A percentile compares a stretch with the other conserved stretches of the same genome.
Evolutionary conservation across 2,329 filamentous ascomycete species (phyloP).

Genomic region (Penicillium sp.): DNA sequence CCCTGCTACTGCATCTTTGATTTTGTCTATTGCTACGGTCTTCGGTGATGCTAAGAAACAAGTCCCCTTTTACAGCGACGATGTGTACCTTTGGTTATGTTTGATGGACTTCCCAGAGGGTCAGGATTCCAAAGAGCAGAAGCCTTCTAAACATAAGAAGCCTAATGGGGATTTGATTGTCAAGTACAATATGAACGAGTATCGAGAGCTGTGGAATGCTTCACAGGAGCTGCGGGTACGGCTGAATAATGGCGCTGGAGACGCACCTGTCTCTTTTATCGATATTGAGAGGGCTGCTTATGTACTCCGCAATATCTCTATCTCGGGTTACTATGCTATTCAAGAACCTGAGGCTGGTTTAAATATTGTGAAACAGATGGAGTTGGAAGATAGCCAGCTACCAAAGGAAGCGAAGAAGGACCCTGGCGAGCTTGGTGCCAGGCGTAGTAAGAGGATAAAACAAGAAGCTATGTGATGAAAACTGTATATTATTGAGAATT

Average conservation of each 20-base stretch:
- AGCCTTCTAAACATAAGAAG: slow-evolving; percentile 14
- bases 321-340: slow-evolving; percentile 21
- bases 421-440: background rate
- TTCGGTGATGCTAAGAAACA: slow-evolving; percentile 7
- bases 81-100: slow-evolving; percentile 43
- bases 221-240: slow-evolving; percentile 22
- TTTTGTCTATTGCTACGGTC: slow-evolving; percentile 36
- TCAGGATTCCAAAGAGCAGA: background rate
- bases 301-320: slow-evolving; percentile 36
- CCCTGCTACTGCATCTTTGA: slow-evolving; percentile 43
- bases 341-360: background rate
- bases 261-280: slow-evolving; percentile 23
- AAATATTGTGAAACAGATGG: background rate
- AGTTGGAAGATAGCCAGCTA: background rate
- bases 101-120: slow-evolving; percentile 20
- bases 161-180: slow-evolving; percentile 33
- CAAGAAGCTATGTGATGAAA: background rate
- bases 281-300: slow-evolving; percentile 41
- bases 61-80: slow-evolving; percentile 46
- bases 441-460: background rate
- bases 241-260: slow-evolving; percentile 19
- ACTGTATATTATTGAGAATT: background rate
- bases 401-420: background rate
- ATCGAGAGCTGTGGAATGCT: slow-evolving; percentile 33
- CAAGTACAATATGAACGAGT: slow-evolving; percentile 44